phyloP scores from a whole-genome alignment of 495 filamentous ascomycete species.

The Penicillium canariense region DNA sequence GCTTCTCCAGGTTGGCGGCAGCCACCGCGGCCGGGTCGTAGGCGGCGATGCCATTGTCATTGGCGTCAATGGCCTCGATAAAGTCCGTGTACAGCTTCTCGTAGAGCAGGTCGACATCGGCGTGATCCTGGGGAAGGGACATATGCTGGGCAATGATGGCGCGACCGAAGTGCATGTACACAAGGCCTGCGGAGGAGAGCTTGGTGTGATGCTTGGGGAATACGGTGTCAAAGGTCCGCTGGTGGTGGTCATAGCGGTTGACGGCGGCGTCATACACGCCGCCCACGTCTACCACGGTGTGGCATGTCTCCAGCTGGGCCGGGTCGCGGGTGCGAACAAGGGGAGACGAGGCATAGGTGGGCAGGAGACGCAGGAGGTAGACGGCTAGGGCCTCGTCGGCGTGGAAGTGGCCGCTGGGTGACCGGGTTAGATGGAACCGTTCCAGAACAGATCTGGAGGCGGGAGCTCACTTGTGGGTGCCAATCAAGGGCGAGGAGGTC shows the following conservation, averaged over 20 bases:
- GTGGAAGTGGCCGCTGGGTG: conserved; percentile 78
- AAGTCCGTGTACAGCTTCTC: conserved; percentile 90
- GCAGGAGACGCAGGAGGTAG: conserved; percentile 88
- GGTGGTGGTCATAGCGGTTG: conserved; percentile 95
- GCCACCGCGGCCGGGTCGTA: conserved; percentile 67
- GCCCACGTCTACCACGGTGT: conserved; percentile 94
- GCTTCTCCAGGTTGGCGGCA: conserved; percentile 67
- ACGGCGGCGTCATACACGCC: conserved; percentile 75
- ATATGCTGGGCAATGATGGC: conserved; percentile 73
- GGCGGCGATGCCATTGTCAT: conserved; percentile 88
- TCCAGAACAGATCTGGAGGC: neutral
- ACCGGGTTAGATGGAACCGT: neutral
- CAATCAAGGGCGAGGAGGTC: conserved; percentile 63
- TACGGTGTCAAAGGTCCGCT: conserved; percentile 80
- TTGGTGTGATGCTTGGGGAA: conserved; percentile 78
- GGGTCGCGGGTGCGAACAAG: conserved; percentile 88
- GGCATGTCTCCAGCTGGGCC: conserved; percentile 70
- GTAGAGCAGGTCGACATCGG: conserved; percentile 71
- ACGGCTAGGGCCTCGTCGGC: conserved; percentile 98
- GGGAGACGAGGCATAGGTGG: conserved; percentile 68
- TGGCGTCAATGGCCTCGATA: conserved; percentile 93
- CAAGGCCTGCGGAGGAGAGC: conserved; percentile 86
- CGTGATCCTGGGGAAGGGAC: conserved; percentile 55
- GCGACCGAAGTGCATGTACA: conserved; percentile 93
- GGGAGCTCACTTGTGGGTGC: conserved; percentile 72